phyloP scores from a whole-genome alignment of 805 yeast genomes.

The Wickerhamiella cacticola region DNA sequence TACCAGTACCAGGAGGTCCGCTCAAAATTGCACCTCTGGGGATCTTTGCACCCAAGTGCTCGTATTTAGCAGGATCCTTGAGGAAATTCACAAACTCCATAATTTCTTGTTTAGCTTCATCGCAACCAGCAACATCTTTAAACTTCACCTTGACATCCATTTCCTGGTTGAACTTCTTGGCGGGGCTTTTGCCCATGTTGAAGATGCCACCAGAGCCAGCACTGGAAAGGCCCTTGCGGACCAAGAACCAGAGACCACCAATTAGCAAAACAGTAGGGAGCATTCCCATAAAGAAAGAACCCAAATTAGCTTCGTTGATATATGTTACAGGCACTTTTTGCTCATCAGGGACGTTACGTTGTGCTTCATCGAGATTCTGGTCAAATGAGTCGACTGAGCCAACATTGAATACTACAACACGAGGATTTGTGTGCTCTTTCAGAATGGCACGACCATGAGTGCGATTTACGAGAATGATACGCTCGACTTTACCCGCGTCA shows the following conservation, averaged over 20 bases:
- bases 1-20: conserved; percentile 99
- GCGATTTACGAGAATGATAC: conserved; percentile 65
- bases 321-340: conserved; percentile 75
- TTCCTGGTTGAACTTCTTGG: conserved; percentile 83
- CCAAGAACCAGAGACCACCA: conserved; percentile 78
- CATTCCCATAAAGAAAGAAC: conserved; percentile 55
- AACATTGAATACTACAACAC: conserved; percentile 51
- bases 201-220: conserved; percentile 70
- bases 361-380: conserved; percentile 58
- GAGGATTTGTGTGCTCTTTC: conserved; percentile 33
- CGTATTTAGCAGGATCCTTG: conserved; percentile 82
- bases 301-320: conserved; percentile 54
- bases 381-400: conserved; percentile 89
- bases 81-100: conserved; percentile 95
- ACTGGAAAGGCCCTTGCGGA: conserved; percentile 47
- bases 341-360: conserved; percentile 45
- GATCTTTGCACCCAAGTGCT: conserved; percentile 86
- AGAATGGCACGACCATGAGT: conserved; percentile 59
- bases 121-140: conserved; percentile 93
- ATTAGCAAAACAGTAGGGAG: conserved; percentile 81
- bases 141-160: conserved; percentile 80
- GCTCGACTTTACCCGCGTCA: conserved; percentile 64
- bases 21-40: conserved; percentile 96
- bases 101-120: conserved; percentile 92
- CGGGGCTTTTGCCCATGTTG: conserved; percentile 80